A percentile compares a stretch with the other conserved stretches of the same genome.
Evolutionary conservation across 1,284 basidiomycete genomes (phyloP).

Genomic region (Cutaneotrichosporon sp.): DNA sequence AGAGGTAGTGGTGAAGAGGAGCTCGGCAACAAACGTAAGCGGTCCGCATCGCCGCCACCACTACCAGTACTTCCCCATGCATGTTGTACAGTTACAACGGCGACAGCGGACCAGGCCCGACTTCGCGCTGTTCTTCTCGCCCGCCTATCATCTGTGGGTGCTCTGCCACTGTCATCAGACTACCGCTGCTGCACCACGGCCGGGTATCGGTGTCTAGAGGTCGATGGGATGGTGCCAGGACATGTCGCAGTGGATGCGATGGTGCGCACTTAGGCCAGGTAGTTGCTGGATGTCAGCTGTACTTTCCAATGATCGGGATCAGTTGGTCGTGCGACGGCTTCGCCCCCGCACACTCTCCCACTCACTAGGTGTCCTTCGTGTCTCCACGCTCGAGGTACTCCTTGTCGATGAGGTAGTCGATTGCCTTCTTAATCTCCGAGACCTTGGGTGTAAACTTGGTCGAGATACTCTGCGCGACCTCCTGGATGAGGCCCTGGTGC

Average conservation of each 20-base stretch:
- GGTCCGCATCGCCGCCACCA: too few relatives aligned
- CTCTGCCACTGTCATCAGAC: background rate
- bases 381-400: slow-evolving; percentile 95
- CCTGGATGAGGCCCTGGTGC: slow-evolving; percentile 89
- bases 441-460: slow-evolving; percentile 50
- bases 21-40: too few relatives aligned
- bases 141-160: background rate
- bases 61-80: background rate
- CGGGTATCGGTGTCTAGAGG: slow-evolving; percentile 7
- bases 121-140: background rate
- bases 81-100: slow-evolving; percentile 16
- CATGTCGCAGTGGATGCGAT: background rate
- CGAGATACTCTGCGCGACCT: slow-evolving; percentile 87
- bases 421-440: slow-evolving; percentile 66
- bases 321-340: background rate
- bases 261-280: slow-evolving; percentile 28
- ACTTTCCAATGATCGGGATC: background rate
- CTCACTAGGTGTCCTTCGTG: slow-evolving; percentile 54
- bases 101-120: background rate
- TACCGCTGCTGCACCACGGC: background rate
- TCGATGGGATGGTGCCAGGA: background rate
- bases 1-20: too few relatives aligned
- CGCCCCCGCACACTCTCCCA: background rate
- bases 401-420: slow-evolving; percentile 93
- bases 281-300: slow-evolving; percentile 29